phyloP scores from a whole-genome alignment of 108 stramenopile species.

The Pseudonitzschia multiseries region DNA sequence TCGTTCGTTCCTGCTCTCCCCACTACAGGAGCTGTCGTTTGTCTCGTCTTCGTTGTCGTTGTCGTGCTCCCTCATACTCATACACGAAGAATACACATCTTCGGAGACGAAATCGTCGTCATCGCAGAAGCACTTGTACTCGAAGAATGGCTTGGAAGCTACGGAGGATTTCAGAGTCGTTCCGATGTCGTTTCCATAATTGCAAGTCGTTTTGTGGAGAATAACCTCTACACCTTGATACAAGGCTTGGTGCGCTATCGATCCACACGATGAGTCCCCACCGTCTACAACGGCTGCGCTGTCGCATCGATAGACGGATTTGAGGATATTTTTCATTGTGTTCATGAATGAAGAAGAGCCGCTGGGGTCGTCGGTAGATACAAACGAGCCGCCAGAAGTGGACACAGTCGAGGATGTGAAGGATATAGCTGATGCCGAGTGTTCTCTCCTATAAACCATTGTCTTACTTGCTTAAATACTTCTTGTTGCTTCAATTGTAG shows the following conservation, averaged over 20 bases:
- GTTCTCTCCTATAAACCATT: background rate
- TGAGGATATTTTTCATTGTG: background rate
- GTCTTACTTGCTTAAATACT: background rate
- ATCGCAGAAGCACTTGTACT: constrained; percentile 3
- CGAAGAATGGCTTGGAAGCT: background rate
- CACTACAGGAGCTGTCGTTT: background rate
- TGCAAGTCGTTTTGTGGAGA: background rate
- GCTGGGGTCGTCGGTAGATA: background rate
- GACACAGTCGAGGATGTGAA: background rate
- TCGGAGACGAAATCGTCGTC: constrained; percentile 1
- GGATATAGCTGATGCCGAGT: background rate
- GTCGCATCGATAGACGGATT: constrained; percentile 11
- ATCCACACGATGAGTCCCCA: background rate
- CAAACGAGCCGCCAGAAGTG: background rate
- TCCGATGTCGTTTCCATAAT: background rate
- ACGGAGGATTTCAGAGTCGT: background rate
- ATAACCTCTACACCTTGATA: constrained; percentile 19
- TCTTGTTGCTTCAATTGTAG: too few relatives aligned
- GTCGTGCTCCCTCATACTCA: background rate
- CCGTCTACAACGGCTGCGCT: constrained; percentile 7
- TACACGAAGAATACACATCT: background rate
- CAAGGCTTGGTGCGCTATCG: background rate
- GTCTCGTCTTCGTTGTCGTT: background rate
- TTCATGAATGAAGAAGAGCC: background rate
- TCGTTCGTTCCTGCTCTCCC: background rate